These are phyloP conservation scores for Calonectria montana DNA, from an alignment of 2,329 filamentous ascomycete genomes.

Conservation along the genomic window DNA sequence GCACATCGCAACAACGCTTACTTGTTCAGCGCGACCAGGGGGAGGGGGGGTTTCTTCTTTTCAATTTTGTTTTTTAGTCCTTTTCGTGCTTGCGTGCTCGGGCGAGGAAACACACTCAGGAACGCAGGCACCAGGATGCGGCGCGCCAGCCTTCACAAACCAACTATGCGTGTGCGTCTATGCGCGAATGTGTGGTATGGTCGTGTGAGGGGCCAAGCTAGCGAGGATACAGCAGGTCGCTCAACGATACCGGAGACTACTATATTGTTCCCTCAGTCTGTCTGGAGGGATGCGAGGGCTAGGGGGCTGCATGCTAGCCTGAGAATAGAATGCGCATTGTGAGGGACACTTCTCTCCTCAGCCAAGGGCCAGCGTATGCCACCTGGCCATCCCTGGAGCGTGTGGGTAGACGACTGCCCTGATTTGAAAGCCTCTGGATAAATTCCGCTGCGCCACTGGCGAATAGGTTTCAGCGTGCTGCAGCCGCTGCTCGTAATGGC, in stretches of 20 bases:
- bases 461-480: conserved; percentile 21
- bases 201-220: conserved; percentile 17
- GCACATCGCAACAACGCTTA: neutral
- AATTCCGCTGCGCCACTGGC: conserved; percentile 29
- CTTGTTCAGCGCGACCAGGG: neutral
- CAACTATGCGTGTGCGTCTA: neutral
- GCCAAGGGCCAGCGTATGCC: conserved; percentile 28
- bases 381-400: conserved; percentile 19
- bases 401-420: conserved; percentile 15
- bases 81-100: neutral
- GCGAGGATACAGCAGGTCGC: conserved; percentile 12
- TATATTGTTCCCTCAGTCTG: conserved; percentile 27
- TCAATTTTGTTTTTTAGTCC: neutral
- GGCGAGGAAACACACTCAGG: neutral
- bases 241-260: conserved; percentile 22
- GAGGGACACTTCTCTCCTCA: conserved; percentile 2
- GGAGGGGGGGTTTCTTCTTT: no score
- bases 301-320: conserved; percentile 17
- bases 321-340: conserved; percentile 13
- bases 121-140: neutral
- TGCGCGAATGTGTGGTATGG: neutral
- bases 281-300: conserved; percentile 19
- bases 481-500: conserved; percentile 11
- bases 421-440: conserved; percentile 10
- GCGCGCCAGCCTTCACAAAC: no score